A percentile compares a stretch with the other conserved stretches of the same genome.
Conservation (phyloP, 73 alveolate species). For the Paramecium biaurelia region DNA sequence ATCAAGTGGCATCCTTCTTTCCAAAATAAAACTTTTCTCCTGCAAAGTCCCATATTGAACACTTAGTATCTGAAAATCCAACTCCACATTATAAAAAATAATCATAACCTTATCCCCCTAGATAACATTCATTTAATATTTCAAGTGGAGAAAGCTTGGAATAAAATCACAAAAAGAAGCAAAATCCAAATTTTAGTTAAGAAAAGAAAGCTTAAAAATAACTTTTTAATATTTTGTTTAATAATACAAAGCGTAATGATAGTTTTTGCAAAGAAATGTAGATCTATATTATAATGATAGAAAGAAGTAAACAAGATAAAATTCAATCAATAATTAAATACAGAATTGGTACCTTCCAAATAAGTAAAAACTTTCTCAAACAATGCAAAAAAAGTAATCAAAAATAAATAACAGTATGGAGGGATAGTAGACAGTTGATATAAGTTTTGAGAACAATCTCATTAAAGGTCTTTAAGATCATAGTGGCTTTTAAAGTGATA, state of each 20-base stretch:
- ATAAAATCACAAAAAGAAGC: neutral
- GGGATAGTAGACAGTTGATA: constrained; percentile 8
- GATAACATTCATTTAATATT: neutral
- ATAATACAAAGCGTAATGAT: neutral
- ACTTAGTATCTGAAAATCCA: constrained; percentile 8
- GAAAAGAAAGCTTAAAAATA: constrained; percentile 25
- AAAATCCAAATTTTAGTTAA: constrained; percentile 11
- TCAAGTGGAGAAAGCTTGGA: constrained; percentile 37
- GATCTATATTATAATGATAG: neutral
- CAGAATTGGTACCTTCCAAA: constrained; percentile 14
- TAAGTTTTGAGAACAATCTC: constrained; percentile 21
- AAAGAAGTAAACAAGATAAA: neutral
- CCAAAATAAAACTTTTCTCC: constrained; percentile 44
- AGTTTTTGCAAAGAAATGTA: neutral
- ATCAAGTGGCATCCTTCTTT: neutral
- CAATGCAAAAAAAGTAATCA: constrained; percentile 25
- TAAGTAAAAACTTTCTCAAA: neutral
- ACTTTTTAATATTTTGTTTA: neutral
- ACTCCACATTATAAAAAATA: constrained; percentile 33
- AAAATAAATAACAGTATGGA: neutral
- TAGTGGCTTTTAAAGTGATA: constrained; percentile 24
- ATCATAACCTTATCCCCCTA: neutral
- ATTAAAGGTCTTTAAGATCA: constrained; percentile 31
- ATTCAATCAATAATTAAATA: neutral
- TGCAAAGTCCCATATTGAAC: constrained; percentile 22